These are phyloP conservation scores for Arthrobotrys iridis DNA, from an alignment of 2,329 filamentous ascomycete species.

Conservation along the genomic window DNA sequence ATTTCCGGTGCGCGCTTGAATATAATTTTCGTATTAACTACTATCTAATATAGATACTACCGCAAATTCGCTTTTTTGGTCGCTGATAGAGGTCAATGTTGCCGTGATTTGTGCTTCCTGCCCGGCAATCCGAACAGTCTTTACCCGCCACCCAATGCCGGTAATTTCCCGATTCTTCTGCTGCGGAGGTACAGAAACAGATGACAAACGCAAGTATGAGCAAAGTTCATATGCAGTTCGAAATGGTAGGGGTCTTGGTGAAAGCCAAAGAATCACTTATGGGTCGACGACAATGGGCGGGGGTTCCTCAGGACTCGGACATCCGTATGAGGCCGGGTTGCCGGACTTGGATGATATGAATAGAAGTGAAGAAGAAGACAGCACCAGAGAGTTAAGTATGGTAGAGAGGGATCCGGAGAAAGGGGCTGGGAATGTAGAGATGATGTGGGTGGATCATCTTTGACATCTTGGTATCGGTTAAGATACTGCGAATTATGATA, in stretches of 20 bases:
- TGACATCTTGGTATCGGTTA: too few species aligned
- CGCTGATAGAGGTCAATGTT: constrained; percentile 16
- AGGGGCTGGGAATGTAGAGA: background rate
- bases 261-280: background rate
- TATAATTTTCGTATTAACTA: too few species aligned
- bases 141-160: background rate
- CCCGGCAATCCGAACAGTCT: constrained; percentile 26
- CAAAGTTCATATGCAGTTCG: background rate
- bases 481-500: too few species aligned
- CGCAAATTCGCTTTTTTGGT: constrained; percentile 16
- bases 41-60: constrained; percentile 36
- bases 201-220: background rate
- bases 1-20: too few species aligned
- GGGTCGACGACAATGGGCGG: background rate
- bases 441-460: background rate
- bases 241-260: background rate
- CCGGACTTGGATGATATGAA: background rate
- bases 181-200: background rate
- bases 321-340: constrained; percentile 5
- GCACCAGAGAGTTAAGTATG: background rate
- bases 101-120: constrained; percentile 31
- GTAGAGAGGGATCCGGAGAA: constrained; percentile 3
- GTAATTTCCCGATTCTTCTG: background rate
- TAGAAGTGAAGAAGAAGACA: background rate
- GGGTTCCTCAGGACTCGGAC: background rate